Evolutionary conservation across 1,284 basidiomycete genomes (phyloP).

Genomic region (Ustilago shanxiensis): DNA sequence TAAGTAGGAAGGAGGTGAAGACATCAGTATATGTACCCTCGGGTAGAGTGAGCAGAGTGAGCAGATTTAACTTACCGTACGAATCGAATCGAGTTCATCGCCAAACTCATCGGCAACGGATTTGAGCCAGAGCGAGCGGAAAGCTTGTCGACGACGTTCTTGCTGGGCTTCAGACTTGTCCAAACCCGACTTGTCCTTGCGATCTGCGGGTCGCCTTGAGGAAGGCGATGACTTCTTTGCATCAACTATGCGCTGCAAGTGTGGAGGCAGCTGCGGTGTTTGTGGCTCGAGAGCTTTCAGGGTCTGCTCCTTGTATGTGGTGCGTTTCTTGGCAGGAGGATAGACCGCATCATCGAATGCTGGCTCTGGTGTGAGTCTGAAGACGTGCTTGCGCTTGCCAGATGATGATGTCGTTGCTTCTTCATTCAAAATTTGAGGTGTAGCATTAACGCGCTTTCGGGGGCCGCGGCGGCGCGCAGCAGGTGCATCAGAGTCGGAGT

Average conservation of each 20-base stretch:
- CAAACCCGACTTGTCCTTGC: neutral
- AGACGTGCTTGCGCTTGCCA: constrained; percentile 15
- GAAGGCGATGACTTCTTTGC: constrained; percentile 18
- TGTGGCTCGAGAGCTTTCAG: constrained; percentile 17
- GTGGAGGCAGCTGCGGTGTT: constrained; percentile 1
- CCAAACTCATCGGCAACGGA: constrained; percentile 59
- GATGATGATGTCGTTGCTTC: neutral
- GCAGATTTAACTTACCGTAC: constrained; percentile 32
- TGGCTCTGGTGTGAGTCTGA: constrained; percentile 37
- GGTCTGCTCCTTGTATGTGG: neutral
- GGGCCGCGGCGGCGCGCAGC: neutral
- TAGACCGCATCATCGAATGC: neutral
- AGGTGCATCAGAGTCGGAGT: constrained; percentile 13
- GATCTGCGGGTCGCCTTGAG: neutral
- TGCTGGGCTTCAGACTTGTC: constrained; percentile 23
- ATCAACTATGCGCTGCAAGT: constrained; percentile 37
- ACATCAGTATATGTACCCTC: neutral
- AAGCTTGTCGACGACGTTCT: constrained; percentile 39
- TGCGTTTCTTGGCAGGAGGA: neutral
- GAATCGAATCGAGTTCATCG: constrained; percentile 56
- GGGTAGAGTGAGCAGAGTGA: neutral
- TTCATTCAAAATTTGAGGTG: neutral
- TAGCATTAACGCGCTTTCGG: neutral
- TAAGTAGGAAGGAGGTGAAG: neutral
- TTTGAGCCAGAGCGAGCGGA: constrained; percentile 57